Percentiles rank a stretch among this genome's conserved stretches.
phyloP scores from a whole-genome alignment of 1,284 basidiomycete species.

The Sphaerobolus stellatus region DNA sequence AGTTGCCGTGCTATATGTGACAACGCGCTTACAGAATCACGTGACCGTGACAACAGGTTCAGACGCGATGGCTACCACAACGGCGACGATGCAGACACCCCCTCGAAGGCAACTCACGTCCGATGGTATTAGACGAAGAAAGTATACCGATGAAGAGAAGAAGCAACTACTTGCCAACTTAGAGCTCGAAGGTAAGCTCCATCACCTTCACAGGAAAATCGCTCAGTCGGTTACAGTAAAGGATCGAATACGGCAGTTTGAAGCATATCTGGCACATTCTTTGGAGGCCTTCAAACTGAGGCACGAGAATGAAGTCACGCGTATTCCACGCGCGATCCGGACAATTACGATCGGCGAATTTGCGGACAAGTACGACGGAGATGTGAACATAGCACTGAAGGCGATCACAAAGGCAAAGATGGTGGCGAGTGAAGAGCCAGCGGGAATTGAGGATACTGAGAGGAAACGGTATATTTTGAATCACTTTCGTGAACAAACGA shows the following conservation, averaged over 20 bases:
- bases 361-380: slow-evolving; percentile 70
- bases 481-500: not conserved
- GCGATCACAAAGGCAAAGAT: slow-evolving; percentile 58
- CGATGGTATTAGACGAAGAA: too few species aligned
- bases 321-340: slow-evolving; percentile 71
- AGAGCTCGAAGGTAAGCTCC: slow-evolving; percentile 67
- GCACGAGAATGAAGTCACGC: slow-evolving; percentile 70
- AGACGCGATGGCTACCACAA: too few species aligned
- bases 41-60: too few species aligned
- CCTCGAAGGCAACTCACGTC: too few species aligned
- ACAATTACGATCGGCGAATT: slow-evolving; percentile 73
- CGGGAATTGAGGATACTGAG: slow-evolving; percentile 61
- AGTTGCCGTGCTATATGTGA: too few species aligned
- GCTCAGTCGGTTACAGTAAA: slow-evolving; percentile 53
- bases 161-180: slow-evolving; percentile 70
- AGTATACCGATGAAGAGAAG: slow-evolving; percentile 62
- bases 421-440: slow-evolving; percentile 37
- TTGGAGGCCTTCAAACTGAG: slow-evolving; percentile 68
- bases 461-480: slow-evolving; percentile 52
- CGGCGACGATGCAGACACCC: too few species aligned
- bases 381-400: slow-evolving; percentile 64
- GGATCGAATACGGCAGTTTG: slow-evolving; percentile 65
- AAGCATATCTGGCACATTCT: slow-evolving; percentile 66
- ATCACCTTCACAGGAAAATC: too few species aligned
- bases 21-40: too few species aligned